phyloP scores from a whole-genome alignment of 2,329 filamentous ascomycete species.

The Microcyclosporella mali region DNA sequence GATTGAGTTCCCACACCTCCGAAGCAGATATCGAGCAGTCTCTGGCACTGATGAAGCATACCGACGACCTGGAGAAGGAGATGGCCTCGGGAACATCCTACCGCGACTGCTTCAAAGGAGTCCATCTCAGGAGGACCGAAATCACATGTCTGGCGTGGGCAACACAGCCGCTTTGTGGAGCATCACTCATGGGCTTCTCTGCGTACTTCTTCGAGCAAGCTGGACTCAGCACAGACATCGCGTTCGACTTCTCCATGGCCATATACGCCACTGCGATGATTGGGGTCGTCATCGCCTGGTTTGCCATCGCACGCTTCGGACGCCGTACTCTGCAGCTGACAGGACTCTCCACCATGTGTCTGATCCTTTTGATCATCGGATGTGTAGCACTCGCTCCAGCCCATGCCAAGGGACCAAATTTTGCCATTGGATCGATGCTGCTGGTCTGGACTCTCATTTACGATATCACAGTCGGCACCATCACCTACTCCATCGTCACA shows the following conservation, averaged over 20 bases:
- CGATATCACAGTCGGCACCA: slow-evolving; percentile 27
- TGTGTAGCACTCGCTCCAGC: slow-evolving; percentile 13
- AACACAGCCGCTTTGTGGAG: slow-evolving; percentile 9
- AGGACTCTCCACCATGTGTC: slow-evolving; percentile 18
- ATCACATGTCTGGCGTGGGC: slow-evolving; percentile 26
- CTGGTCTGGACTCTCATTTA: slow-evolving; percentile 28
- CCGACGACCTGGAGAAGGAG: slow-evolving; percentile 49
- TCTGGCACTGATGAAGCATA: slow-evolving; percentile 73
- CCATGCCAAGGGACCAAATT: slow-evolving; percentile 12
- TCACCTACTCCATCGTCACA: slow-evolving; percentile 27
- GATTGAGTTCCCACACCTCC: slow-evolving; percentile 23
- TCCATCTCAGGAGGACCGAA: slow-evolving; percentile 44
- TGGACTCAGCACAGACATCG: slow-evolving; percentile 29
- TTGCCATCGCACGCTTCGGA: slow-evolving; percentile 34
- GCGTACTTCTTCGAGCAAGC: slow-evolving; percentile 38
- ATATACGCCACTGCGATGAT: slow-evolving; percentile 24
- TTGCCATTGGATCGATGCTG: slow-evolving; percentile 27
- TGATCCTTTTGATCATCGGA: slow-evolving; percentile 23
- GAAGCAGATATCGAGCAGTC: slow-evolving; percentile 19
- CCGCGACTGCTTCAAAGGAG: slow-evolving; percentile 48
- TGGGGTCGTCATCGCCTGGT: slow-evolving; percentile 28
- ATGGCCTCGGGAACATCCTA: slow-evolving; percentile 44
- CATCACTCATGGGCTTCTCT: slow-evolving; percentile 12
- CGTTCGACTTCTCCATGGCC: slow-evolving; percentile 35
- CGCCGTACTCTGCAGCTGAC: slow-evolving; percentile 37